phyloP scores from a whole-genome alignment of 306 rosid species.

The Pterocarpus santalinus region DNA sequence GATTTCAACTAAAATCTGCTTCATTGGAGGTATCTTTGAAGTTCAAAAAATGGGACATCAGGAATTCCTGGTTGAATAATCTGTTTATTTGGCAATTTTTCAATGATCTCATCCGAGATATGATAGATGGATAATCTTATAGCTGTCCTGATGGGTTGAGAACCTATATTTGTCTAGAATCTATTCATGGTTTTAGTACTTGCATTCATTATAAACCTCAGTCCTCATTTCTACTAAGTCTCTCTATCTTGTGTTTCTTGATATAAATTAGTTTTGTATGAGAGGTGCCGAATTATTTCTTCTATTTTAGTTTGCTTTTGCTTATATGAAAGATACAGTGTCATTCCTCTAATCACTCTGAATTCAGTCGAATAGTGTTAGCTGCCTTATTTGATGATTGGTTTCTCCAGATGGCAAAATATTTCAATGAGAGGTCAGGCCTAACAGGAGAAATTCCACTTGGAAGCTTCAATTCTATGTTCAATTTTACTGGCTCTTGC shows the following conservation, averaged over 20 bases:
- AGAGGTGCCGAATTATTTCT: background rate
- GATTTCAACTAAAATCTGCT: no score
- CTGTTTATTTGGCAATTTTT: background rate
- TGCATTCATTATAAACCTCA: background rate
- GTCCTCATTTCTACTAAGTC: background rate
- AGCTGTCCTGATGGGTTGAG: background rate
- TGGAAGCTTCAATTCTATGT: slow-evolving; percentile 92
- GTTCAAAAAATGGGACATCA: background rate
- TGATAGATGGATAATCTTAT: background rate
- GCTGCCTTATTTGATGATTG: slow-evolving; percentile 45
- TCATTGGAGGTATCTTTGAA: no score
- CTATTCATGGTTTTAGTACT: background rate
- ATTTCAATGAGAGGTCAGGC: slow-evolving; percentile 71
- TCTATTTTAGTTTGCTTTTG: background rate
- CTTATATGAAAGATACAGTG: background rate
- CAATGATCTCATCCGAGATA: background rate
- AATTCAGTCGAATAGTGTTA: background rate
- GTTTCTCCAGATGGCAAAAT: slow-evolving; percentile 75
- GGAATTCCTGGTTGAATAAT: slow-evolving; percentile 13
- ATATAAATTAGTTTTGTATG: background rate
- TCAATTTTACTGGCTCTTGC: slow-evolving; percentile 88
- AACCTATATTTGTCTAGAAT: slow-evolving; percentile 3
- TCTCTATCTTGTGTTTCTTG: background rate
- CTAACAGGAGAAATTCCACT: slow-evolving; percentile 66
- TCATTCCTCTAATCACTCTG: slow-evolving; percentile 10